phyloP scores from a whole-genome alignment of 129 eudicot species.

The carrot (Daucus carota) region DNA sequence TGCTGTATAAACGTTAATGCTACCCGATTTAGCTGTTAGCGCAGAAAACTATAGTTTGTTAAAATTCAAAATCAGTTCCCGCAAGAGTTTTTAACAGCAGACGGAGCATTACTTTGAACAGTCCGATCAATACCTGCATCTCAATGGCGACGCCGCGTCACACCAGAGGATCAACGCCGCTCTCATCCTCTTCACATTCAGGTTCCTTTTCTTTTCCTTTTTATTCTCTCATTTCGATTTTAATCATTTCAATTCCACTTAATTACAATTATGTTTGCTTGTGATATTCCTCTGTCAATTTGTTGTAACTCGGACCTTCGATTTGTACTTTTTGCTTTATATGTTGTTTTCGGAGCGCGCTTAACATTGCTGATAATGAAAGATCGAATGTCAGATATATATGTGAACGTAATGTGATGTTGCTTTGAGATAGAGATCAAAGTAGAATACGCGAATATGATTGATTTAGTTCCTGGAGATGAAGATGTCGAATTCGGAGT shows the following conservation, averaged over 20 bases:
- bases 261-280: background rate
- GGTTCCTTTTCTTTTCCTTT: background rate
- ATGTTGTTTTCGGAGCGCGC: background rate
- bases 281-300: background rate
- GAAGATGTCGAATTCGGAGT: no score
- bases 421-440: background rate
- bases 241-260: background rate
- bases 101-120: no score
- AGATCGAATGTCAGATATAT: background rate
- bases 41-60: no score
- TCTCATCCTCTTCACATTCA: slow-evolving; percentile 2
- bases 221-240: background rate
- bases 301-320: background rate
- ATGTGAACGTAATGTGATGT: no score
- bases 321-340: background rate
- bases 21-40: no score
- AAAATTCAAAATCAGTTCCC: no score
- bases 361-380: no score
- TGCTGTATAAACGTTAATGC: no score
- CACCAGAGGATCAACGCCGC: slow-evolving; percentile 12
- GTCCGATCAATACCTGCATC: no score
- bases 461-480: no score
- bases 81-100: no score
- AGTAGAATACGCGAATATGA: background rate
- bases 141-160: slow-evolving; percentile 1